Conservation (phyloP, 2,329 filamentous ascomycete genomes). For the Cercospora sp. region DNA sequence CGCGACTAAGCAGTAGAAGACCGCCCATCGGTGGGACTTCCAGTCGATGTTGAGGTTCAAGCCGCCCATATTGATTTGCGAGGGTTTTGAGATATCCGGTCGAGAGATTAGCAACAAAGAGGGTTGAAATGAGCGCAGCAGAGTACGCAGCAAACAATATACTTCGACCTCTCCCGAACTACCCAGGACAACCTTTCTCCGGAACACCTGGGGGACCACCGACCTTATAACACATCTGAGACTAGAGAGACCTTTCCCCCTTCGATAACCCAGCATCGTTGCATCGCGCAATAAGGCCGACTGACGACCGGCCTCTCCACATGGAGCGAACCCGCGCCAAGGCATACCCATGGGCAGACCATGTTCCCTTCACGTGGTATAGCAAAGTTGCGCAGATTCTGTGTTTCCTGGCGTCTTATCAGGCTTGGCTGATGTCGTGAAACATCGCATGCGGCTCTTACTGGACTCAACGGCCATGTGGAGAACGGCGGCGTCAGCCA, state of each 20-base stretch:
- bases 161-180: not conserved
- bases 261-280: not conserved
- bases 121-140: not conserved
- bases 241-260: not conserved
- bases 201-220: not conserved
- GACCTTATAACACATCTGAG: not conserved
- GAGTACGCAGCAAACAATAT: not conserved
- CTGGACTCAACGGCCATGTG: conserved; percentile 10
- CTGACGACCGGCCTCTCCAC: not conserved
- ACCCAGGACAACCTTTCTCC: not conserved
- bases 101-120: not conserved
- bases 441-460: conserved; percentile 8
- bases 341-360: conserved; percentile 3
- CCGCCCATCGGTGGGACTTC: conserved; percentile 25
- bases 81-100: not conserved
- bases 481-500: conserved; percentile 8
- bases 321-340: conserved; percentile 3
- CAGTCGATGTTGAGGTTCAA: conserved; percentile 29
- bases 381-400: not conserved
- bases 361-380: conserved; percentile 9
- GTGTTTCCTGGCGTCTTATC: not conserved
- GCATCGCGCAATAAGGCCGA: conserved; percentile 4
- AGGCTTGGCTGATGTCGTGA: conserved; percentile 8
- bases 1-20: conserved; percentile 28
- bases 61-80: conserved; percentile 15